Evolutionary conservation across 345 rosid species (phyloP).

Genomic region (Trapa bicornis): DNA sequence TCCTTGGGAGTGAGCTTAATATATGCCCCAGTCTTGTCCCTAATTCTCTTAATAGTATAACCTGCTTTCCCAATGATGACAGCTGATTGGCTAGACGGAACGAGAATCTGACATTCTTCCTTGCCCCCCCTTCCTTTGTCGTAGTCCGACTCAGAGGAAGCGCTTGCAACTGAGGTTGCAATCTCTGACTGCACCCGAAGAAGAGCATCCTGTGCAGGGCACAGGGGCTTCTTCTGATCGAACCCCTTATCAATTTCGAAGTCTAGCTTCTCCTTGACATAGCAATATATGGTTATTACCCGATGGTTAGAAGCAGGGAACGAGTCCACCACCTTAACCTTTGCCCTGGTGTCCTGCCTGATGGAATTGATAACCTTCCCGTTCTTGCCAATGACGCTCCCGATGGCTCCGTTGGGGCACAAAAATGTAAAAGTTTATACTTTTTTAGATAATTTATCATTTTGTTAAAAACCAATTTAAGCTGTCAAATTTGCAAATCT

Average conservation of each 20-base stretch:
- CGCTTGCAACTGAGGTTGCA: slow-evolving; percentile 35
- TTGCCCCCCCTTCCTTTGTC: slow-evolving; percentile 37
- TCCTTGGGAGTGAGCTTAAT: slow-evolving; percentile 72
- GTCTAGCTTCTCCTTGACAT: slow-evolving; percentile 55
- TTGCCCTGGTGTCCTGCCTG: slow-evolving; percentile 84
- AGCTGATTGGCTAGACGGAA: slow-evolving; percentile 90
- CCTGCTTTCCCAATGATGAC: slow-evolving; percentile 89
- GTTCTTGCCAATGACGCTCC: slow-evolving; percentile 90
- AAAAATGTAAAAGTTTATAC: slow-evolving; percentile 3
- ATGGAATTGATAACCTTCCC: slow-evolving; percentile 81
- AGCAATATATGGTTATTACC: slow-evolving; percentile 62
- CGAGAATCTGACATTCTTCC: slow-evolving; percentile 74
- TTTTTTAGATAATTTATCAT: too few species aligned
- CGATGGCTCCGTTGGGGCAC: slow-evolving; percentile 78
- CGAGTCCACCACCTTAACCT: slow-evolving; percentile 87
- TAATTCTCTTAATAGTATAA: slow-evolving; percentile 57
- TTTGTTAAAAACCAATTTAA: too few species aligned
- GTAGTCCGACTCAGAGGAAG: slow-evolving; percentile 40
- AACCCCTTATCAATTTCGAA: slow-evolving; percentile 54
- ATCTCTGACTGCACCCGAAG: slow-evolving; percentile 62
- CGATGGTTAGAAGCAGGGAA: slow-evolving; percentile 65
- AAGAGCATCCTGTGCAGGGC: slow-evolving; percentile 88
- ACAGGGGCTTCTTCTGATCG: slow-evolving; percentile 39
- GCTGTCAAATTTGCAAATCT: too few species aligned
- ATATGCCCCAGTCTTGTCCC: slow-evolving; percentile 55